These are phyloP conservation scores for Magnolia changhungtana DNA, from an alignment of 164 flowering plant genomes.

Conservation along the genomic window DNA sequence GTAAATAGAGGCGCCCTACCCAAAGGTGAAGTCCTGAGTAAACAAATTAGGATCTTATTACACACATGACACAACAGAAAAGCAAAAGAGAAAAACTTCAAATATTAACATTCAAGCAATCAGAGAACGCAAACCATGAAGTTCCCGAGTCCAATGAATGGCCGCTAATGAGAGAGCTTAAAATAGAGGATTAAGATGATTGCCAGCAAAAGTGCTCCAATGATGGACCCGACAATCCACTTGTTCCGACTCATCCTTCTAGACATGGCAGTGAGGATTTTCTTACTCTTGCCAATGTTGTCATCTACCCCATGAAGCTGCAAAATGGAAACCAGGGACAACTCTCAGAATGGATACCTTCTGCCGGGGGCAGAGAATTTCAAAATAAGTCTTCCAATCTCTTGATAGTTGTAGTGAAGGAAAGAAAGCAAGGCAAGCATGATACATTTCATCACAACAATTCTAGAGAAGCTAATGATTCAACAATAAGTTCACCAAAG, in stretches of 20 bases:
- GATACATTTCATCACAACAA: too few species aligned
- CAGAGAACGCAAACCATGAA: background rate
- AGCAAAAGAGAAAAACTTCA: background rate
- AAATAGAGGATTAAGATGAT: slow-evolving; percentile 10
- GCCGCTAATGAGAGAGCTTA: slow-evolving; percentile 10
- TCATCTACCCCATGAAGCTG: slow-evolving; percentile 20
- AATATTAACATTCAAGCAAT: background rate
- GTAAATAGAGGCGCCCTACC: too few species aligned
- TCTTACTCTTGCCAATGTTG: slow-evolving; percentile 17
- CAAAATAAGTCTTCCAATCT: too few species aligned
- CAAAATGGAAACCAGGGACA: background rate
- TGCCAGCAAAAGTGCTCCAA: slow-evolving; percentile 7
- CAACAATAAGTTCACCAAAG: too few species aligned
- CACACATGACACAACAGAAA: background rate
- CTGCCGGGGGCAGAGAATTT: too few species aligned
- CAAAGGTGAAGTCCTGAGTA: too few species aligned
- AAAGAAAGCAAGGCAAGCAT: too few species aligned
- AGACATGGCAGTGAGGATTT: slow-evolving; percentile 15
- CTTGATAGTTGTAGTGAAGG: too few species aligned
- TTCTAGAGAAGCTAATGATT: too few species aligned
- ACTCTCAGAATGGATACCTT: too few species aligned
- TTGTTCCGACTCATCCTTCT: slow-evolving; percentile 16
- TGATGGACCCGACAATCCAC: slow-evolving; percentile 15
- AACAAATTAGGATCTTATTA: background rate
- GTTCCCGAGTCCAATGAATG: background rate